Conservation (phyloP, 1,139 yeast genomes). For the Saccharomycopsis hybrid region DNA sequence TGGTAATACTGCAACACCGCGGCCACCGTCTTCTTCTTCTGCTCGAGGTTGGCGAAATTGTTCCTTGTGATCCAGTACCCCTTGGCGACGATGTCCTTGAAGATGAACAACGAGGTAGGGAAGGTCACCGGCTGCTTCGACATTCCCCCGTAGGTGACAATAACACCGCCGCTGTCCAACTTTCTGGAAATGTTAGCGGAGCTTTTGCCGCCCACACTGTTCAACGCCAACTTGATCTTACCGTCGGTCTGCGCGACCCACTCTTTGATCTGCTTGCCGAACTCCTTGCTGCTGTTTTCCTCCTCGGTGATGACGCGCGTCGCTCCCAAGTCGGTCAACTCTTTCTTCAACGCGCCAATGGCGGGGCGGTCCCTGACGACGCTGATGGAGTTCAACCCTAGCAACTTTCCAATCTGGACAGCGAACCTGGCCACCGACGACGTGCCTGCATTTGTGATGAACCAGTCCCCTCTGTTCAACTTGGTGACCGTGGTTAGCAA, state of each 20-base stretch:
- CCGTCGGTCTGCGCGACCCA: constrained; percentile 54
- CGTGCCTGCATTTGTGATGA: constrained; percentile 93
- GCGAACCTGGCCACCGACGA: constrained; percentile 96
- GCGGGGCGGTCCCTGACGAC: constrained; percentile 84
- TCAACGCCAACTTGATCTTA: constrained; percentile 66
- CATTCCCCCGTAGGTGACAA: constrained; percentile 97
- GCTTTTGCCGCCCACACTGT: constrained; percentile 90
- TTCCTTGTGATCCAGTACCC: constrained; percentile 94
- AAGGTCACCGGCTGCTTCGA: constrained; percentile 86
- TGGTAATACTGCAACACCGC: constrained; percentile 64
- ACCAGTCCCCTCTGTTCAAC: constrained; percentile 71
- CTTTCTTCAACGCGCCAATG: constrained; percentile 44
- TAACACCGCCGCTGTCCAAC: constrained; percentile 60
- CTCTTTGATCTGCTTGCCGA: constrained; percentile 51
- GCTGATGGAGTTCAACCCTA: constrained; percentile 78
- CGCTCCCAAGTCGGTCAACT: constrained; percentile 65
- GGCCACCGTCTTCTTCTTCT: constrained; percentile 53
- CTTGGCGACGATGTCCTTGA: constrained; percentile 75
- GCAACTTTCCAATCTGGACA: constrained; percentile 71
- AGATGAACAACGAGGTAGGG: constrained; percentile 84
- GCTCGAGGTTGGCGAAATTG: constrained; percentile 55
- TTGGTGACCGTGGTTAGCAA: constrained; percentile 35
- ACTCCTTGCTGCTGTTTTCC: constrained; percentile 63
- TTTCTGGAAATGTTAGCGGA: constrained; percentile 78
- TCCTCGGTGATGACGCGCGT: constrained; percentile 87